Conservation (phyloP, 192 early-diverging fungal species). For the Mortierella claussenii region DNA sequence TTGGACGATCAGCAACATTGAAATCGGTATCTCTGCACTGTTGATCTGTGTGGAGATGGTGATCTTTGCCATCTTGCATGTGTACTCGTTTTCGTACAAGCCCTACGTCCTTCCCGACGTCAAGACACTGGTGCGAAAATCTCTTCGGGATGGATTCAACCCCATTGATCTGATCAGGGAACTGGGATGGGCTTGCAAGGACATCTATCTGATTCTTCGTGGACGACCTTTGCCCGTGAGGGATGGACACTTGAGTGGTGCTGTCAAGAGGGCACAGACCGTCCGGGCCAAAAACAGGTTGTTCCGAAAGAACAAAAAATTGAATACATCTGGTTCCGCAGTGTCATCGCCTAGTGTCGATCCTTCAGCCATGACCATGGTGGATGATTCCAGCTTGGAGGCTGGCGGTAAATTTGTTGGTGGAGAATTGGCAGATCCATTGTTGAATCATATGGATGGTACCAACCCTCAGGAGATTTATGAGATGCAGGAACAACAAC, state of each 20-base stretch:
- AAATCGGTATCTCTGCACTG: slow-evolving; percentile 44
- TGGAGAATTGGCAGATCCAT: background rate
- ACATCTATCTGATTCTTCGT: slow-evolving; percentile 14
- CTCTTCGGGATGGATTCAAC: slow-evolving; percentile 50
- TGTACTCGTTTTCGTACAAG: slow-evolving; percentile 48
- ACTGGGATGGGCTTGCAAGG: slow-evolving; percentile 40
- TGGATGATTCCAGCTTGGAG: slow-evolving; percentile 3
- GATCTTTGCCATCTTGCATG: slow-evolving; percentile 52
- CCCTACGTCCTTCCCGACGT: slow-evolving; percentile 16
- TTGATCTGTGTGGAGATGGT: slow-evolving; percentile 56
- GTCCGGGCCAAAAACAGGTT: slow-evolving; percentile 12
- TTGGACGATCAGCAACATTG: slow-evolving; percentile 49
- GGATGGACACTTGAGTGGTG: slow-evolving; percentile 33
- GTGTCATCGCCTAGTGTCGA: background rate
- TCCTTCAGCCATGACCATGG: background rate
- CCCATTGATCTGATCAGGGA: slow-evolving; percentile 45
- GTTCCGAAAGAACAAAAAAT: slow-evolving; percentile 6
- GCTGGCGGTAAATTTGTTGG: background rate
- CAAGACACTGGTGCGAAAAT: slow-evolving; percentile 28
- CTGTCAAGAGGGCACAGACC: slow-evolving; percentile 33
- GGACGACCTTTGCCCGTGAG: slow-evolving; percentile 27
- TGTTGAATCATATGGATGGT: background rate
- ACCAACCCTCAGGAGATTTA: slow-evolving; percentile 21
- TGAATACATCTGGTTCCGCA: background rate
- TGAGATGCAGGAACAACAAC: slow-evolving; percentile 19